Conservation (phyloP, 169 alveolate genomes). For the Eimeria tenella region DNA sequence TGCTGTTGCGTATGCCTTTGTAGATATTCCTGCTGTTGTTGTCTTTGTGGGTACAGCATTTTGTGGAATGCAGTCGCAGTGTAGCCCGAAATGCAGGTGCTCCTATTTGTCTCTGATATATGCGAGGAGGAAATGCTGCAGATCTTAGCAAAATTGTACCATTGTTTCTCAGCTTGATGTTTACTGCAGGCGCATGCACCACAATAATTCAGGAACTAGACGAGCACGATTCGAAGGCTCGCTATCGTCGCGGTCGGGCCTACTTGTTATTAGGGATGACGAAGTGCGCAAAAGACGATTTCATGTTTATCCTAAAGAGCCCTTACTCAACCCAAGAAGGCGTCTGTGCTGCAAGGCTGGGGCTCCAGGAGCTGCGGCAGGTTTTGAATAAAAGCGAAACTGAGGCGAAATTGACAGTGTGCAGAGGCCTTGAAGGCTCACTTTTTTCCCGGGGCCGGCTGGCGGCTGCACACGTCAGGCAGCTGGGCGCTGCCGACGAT, state of each 20-base stretch:
- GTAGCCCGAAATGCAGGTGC: not conserved
- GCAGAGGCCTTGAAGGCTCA: constrained; percentile 8
- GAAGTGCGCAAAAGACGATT: constrained; percentile 76
- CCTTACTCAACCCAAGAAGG: constrained; percentile 54
- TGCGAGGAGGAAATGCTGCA: too few relatives aligned
- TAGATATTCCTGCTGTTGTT: constrained; percentile 25
- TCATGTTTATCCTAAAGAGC: constrained; percentile 69
- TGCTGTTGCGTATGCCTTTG: constrained; percentile 17
- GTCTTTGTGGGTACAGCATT: not conserved
- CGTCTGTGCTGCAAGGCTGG: constrained; percentile 63
- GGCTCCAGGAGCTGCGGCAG: constrained; percentile 60
- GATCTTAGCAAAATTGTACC: not conserved
- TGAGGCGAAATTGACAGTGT: constrained; percentile 21
- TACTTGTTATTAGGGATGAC: constrained; percentile 69
- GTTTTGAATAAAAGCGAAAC: constrained; percentile 23
- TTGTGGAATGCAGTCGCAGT: not conserved
- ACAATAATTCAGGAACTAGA: constrained; percentile 76
- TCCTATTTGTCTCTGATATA: not conserved
- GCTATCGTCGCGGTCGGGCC: constrained; percentile 66
- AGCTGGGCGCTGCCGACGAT: too few relatives aligned
- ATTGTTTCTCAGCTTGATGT: not conserved
- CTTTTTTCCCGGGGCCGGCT: constrained; percentile 21
- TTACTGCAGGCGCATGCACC: constrained; percentile 72
- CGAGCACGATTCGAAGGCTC: constrained; percentile 79
- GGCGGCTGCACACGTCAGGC: not conserved